phyloP scores from a whole-genome alignment of 192 early-diverging fungal genomes.

The Rhizophagus prolifer region DNA sequence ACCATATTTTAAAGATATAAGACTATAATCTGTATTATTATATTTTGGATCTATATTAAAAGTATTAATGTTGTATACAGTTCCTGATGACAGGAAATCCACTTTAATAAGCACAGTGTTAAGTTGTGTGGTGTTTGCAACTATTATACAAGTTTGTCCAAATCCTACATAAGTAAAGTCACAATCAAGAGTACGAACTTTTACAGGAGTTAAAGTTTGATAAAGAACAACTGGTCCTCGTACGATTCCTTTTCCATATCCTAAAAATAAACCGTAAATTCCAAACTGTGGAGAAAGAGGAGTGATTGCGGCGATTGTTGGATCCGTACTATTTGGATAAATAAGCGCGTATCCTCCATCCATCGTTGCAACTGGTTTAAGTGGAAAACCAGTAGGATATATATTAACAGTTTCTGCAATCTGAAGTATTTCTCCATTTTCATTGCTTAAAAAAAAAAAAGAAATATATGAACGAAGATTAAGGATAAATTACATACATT shows the following conservation, averaged over 20 bases:
- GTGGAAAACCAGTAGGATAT: no score
- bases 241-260: not conserved
- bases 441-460: no score
- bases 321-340: not conserved
- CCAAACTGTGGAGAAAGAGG: no score
- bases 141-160: not conserved
- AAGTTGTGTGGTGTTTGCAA: not conserved
- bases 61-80: not conserved
- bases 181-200: no score
- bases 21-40: not conserved
- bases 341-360: not conserved
- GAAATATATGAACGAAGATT: no score
- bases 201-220: no score
- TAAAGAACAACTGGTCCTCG: no score
- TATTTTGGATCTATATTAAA: not conserved
- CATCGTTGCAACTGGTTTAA: not conserved
- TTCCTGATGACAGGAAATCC: not conserved
- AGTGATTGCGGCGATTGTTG: no score
- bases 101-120: no score
- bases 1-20: not conserved
- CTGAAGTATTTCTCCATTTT: no score
- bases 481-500: not conserved
- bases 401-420: no score
- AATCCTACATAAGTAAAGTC: no score
- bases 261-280: not conserved